Conservation (phyloP, 768 basidiomycete species). For the Phylloporus sp. region DNA sequence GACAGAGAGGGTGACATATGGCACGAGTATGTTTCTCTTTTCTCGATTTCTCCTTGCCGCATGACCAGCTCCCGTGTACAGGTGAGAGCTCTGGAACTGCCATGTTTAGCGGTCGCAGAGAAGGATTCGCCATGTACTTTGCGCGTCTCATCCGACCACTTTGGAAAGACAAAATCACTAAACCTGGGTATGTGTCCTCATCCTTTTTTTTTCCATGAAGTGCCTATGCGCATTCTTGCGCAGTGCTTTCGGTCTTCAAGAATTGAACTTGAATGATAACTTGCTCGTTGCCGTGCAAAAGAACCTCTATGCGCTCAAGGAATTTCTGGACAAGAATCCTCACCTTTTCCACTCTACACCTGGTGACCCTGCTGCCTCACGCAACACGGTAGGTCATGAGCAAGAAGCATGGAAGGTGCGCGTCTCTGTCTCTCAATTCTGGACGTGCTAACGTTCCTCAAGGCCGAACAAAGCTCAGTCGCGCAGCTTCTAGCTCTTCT, state of each 20-base stretch:
- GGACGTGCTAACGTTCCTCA: conserved; percentile 9
- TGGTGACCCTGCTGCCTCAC: conserved; percentile 56
- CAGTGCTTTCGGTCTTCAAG: conserved; percentile 44
- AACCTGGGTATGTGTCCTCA: conserved; percentile 43
- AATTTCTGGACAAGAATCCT: conserved; percentile 74
- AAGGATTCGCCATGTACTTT: conserved; percentile 85
- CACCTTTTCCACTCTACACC: conserved; percentile 83
- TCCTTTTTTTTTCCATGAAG: not conserved
- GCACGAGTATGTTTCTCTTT: conserved; percentile 48
- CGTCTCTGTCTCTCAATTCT: conserved; percentile 3
- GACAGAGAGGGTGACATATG: conserved; percentile 73
- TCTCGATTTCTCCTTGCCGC: not conserved
- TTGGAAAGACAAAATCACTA: conserved; percentile 81
- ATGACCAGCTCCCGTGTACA: conserved; percentile 18
- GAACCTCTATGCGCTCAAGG: conserved; percentile 72
- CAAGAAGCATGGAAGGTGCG: conserved; percentile 87
- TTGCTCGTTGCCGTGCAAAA: conserved; percentile 67
- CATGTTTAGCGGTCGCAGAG: conserved; percentile 81
- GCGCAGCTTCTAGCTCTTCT: conserved; percentile 70
- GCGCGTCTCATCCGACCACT: conserved; percentile 79
- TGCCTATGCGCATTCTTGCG: not conserved
- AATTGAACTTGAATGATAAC: conserved; percentile 59
- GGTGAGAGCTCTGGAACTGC: conserved; percentile 69
- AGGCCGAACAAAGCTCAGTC: conserved; percentile 84
- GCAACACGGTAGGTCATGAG: conserved; percentile 53